Evolutionary conservation across 768 basidiomycete species (phyloP).

Genomic region (Mycena epipterygia): DNA sequence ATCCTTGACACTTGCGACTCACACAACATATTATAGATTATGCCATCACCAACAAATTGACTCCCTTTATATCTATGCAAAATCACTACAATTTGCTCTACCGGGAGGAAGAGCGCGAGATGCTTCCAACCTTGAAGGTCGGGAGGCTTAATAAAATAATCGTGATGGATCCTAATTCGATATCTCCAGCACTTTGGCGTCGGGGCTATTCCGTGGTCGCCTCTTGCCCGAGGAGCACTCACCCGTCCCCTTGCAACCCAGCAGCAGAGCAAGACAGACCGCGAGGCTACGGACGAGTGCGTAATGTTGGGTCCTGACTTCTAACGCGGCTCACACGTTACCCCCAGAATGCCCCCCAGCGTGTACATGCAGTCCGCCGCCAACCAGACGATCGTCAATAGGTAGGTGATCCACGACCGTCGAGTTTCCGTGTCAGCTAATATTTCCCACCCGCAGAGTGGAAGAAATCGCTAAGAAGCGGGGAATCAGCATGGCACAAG

Average conservation of each 20-base stretch:
- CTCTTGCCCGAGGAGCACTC: constrained; percentile 64
- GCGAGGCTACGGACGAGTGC: constrained; percentile 53
- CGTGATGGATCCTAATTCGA: not conserved
- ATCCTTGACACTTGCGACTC: not conserved
- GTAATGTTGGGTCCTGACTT: constrained; percentile 2
- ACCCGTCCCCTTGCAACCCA: constrained; percentile 51
- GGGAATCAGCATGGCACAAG: constrained; percentile 69
- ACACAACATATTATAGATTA: constrained; percentile 60
- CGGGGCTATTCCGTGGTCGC: constrained; percentile 72
- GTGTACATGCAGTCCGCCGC: constrained; percentile 30
- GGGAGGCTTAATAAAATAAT: not conserved
- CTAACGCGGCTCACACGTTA: too few relatives aligned
- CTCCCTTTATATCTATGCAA: constrained; percentile 78
- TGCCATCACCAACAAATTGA: constrained; percentile 68
- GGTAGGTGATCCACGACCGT: not conserved
- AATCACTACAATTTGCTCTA: constrained; percentile 74
- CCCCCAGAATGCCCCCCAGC: constrained; percentile 8
- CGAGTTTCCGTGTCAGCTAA: not conserved
- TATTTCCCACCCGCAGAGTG: constrained; percentile 49
- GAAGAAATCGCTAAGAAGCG: constrained; percentile 68
- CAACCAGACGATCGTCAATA: constrained; percentile 19
- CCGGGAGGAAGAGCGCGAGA: constrained; percentile 75
- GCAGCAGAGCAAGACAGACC: constrained; percentile 52
- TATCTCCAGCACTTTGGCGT: constrained; percentile 60
- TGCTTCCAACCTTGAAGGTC: constrained; percentile 72